These are phyloP conservation scores for Zoysia pacifica DNA, from an alignment of 176 grass and related monocot species.

Conservation along the genomic window DNA sequence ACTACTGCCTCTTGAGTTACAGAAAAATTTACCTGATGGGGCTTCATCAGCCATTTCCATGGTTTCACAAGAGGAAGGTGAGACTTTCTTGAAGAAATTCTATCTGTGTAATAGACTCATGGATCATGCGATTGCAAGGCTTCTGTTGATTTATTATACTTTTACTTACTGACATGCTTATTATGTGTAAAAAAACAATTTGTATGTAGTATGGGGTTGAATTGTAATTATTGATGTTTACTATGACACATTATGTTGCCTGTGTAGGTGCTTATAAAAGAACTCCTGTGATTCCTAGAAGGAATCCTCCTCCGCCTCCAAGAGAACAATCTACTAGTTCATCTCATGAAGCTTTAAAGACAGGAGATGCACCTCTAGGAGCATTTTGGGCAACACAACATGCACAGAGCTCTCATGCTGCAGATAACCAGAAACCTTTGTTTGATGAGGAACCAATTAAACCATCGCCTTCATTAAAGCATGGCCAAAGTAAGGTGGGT, in stretches of 20 bases:
- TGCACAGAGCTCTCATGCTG: slow-evolving; percentile 45
- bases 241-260: slow-evolving; percentile 8
- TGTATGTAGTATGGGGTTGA: neutral
- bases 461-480: slow-evolving; percentile 45
- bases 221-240: neutral
- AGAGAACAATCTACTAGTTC: slow-evolving; percentile 58
- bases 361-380: slow-evolving; percentile 57
- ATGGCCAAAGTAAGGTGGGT: slow-evolving; percentile 42
- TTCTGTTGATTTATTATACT: slow-evolving; percentile 24
- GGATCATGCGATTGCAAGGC: neutral
- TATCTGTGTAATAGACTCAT: slow-evolving; percentile 23
- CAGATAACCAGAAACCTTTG: slow-evolving; percentile 45
- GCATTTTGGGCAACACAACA: slow-evolving; percentile 78
- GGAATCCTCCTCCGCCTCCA: slow-evolving; percentile 70
- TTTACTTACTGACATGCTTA: neutral
- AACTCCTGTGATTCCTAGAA: slow-evolving; percentile 63
- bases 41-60: slow-evolving; percentile 35
- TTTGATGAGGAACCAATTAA: slow-evolving; percentile 61
- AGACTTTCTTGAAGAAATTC: slow-evolving; percentile 26
- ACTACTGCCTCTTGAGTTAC: slow-evolving; percentile 68
- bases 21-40: slow-evolving; percentile 70
- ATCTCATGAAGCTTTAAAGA: slow-evolving; percentile 43
- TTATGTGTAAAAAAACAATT: slow-evolving; percentile 11
- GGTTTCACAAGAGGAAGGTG: slow-evolving; percentile 51
- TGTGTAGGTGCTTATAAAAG: slow-evolving; percentile 56